Evolutionary conservation across 495 filamentous ascomycete species (phyloP), one percentile per base, ranked within the genome.

Genomic region (Lasiosphaeriaceae sp.): DNA sequence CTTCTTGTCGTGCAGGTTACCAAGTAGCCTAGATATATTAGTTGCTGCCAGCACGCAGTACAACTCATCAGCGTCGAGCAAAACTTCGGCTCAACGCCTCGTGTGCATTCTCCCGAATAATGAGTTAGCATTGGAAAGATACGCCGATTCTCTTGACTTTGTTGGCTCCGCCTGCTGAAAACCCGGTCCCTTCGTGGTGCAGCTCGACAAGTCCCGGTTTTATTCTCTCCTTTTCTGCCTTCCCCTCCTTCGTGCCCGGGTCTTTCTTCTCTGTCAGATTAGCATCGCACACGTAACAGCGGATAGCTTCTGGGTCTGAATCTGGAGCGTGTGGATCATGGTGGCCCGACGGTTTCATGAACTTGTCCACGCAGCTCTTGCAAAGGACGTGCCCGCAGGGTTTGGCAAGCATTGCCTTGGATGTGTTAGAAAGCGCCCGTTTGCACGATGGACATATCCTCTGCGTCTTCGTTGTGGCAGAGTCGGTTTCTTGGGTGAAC

Each of bases 371-470:
- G 65, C 94, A 98, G 17, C 84, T 90, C 58, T 88, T 86, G 72
- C 94, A 98, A 7, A 97, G 76, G 3, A 97, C 90, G 64, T 98
- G 94, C 0, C 94, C 94, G 66, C 94, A 98, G 0, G 92, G 92
- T 71, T 92, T 94, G 2, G 91, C 89, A 11, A 98, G 76, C 71
- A 89, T 85, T 9, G 91, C 93, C 67, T 90, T 91, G 16, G 88
- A 85, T 5, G 86, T 81, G 69, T 97, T 97, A 60, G 79, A 86
- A 23, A 98, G 75, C 0, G 73, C 84, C 75, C 93, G 96, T 63
- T 88, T 87, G 73, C 94, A 98, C 50, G 88, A 87, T 0, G 94
- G 94, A 72, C 94, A 98, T 54, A 90, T 82, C 26, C 87, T 78
- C 39, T 79, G 77, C 9, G 75, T 59, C 9, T 75, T 69, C 23